Base-by-base conservation (phyloP, 148 eudicot species). In the Heliosperma pusillum region DNA sequence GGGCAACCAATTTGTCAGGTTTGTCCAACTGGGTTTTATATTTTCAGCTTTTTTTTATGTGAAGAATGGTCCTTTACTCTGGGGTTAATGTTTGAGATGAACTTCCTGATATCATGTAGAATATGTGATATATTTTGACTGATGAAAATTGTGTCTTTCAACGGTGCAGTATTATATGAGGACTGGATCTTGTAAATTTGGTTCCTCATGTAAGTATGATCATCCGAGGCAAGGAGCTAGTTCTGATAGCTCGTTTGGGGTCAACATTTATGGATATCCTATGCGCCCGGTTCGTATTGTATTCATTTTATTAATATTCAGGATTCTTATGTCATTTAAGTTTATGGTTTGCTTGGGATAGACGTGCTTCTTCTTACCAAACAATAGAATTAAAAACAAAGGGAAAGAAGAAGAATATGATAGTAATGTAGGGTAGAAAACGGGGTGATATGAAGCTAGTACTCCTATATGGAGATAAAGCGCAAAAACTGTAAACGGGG, bases 1-100 rank as follows among this genome's bases (percentile, higher is more conserved):
- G 98, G 96, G 19, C 96, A 95, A 76, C 96, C 98, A 4, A 74
- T 92, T 26, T 95, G 98, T 77, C 97, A 92, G 96, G 98, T 95
- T 56, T 73, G 69, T 52, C 36, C 72, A 65, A 4, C 33, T 36
- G 13, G 19, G 12, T 66, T n/a, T 50, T 10, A 4, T 50, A 24
- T n/a, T 21, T 12, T 15, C 29, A 21, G 12, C 45, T 42, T 75
- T 47, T 25, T 53, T 27, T 24, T 19, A 59, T n/a, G n/a, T n/a
- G n/a, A n/a, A n/a, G n/a, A n/a, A n/a, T n/a, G n/a, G n/a, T n/a
- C n/a, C n/a, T n/a, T n/a, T n/a, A n/a, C n/a, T n/a, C 27, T 52
- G 42, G 47, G 57, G 17, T 45, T 20, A 40, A 5, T 40, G 5
- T 42, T 42, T 42, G 45, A 42, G 33, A 33, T 33, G 69, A 66